Evolutionary conservation across 75 land plant species (phyloP).

Genomic region (Pinus albicaulis): DNA sequence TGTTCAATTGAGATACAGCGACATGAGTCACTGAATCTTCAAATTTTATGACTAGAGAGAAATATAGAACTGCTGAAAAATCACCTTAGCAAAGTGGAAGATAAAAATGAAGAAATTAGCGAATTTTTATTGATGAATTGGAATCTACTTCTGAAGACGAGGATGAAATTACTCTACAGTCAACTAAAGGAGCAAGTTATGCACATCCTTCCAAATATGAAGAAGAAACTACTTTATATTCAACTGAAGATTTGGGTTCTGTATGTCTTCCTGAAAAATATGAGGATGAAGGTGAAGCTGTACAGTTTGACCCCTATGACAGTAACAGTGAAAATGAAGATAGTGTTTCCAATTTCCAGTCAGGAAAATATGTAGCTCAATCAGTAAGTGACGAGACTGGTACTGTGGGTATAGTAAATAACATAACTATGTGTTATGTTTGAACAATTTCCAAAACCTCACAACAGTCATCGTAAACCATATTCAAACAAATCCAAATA

Average conservation of each 20-base stretch:
- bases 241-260: slow-evolving; percentile 1
- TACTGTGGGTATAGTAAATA: no score
- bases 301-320: not conserved
- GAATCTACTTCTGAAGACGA: slow-evolving; percentile 10
- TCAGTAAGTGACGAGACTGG: not conserved
- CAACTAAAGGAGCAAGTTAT: not conserved
- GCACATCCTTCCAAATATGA: slow-evolving; percentile 10
- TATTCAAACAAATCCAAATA: no score
- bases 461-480: no score
- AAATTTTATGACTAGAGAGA: slow-evolving; percentile 34
- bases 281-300: not conserved
- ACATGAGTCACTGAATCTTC: slow-evolving; percentile 67
- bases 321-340: slow-evolving; percentile 4
- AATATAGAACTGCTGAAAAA: slow-evolving; percentile 27
- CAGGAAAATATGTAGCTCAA: not conserved
- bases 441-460: no score
- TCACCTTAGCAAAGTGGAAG: slow-evolving; percentile 30
- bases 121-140: slow-evolving; percentile 7
- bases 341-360: not conserved
- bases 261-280: slow-evolving; percentile 2
- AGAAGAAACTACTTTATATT: not conserved
- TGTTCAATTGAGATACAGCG: slow-evolving; percentile 70
- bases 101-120: slow-evolving; percentile 8
- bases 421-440: no score
- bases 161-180: slow-evolving; percentile 1